Conservation (phyloP, 2,329 filamentous ascomycete genomes). For the Sporothrix phasma region DNA sequence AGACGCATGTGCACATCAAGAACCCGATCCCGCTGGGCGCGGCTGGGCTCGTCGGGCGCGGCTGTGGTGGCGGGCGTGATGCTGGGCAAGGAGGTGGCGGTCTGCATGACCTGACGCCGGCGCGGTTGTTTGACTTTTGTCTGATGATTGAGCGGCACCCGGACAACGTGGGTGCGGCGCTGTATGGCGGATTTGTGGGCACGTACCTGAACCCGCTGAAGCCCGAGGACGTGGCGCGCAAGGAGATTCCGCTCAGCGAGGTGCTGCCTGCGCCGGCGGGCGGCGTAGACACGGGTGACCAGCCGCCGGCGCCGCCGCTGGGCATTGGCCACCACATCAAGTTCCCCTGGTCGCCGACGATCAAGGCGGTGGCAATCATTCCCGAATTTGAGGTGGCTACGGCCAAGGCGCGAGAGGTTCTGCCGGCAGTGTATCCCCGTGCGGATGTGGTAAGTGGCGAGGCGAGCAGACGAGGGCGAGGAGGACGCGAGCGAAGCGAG, state of each 20-base stretch:
- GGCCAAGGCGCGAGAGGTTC: slow-evolving; percentile 74
- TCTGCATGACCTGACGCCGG: slow-evolving; percentile 61
- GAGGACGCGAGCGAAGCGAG: not conserved
- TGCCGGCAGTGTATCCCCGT: slow-evolving; percentile 70
- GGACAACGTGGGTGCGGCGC: slow-evolving; percentile 87
- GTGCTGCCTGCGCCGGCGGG: slow-evolving; percentile 85
- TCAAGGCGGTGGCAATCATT: slow-evolving; percentile 95
- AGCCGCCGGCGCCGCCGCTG: slow-evolving; percentile 76
- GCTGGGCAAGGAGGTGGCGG: slow-evolving; percentile 77
- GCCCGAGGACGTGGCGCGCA: slow-evolving; percentile 78
- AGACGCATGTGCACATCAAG: slow-evolving; percentile 87
- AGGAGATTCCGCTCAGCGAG: slow-evolving; percentile 89
- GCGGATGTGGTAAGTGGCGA: slow-evolving; percentile 62
- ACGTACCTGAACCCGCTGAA: slow-evolving; percentile 90
- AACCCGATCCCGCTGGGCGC: slow-evolving; percentile 91
- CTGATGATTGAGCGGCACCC: slow-evolving; percentile 96
- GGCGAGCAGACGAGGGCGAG: not conserved
- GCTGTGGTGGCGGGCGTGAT: slow-evolving; percentile 94
- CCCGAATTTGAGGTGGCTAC: slow-evolving; percentile 95
- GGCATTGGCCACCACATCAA: slow-evolving; percentile 95
- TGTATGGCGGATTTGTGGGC: slow-evolving; percentile 93
- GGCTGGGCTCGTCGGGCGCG: slow-evolving; percentile 93
- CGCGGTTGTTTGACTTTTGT: slow-evolving; percentile 86
- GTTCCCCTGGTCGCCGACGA: slow-evolving; percentile 86
- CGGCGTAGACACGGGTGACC: slow-evolving; percentile 78